Evolutionary conservation across 2,329 filamentous ascomycete genomes (phyloP).

Genomic region (Colletotrichum sidae): DNA sequence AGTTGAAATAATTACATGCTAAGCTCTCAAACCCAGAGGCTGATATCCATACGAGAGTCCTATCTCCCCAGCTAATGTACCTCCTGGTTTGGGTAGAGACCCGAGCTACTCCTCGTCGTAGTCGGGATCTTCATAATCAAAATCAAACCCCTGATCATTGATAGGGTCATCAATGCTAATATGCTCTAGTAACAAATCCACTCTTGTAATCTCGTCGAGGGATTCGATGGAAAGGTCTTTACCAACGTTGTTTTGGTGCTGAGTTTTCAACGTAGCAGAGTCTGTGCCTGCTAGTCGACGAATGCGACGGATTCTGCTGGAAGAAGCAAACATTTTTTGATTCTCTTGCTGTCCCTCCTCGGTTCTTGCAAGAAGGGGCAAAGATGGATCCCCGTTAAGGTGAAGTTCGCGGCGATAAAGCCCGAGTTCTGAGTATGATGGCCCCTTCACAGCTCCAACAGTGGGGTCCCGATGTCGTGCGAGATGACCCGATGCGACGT

Average conservation of each 20-base stretch:
- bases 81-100: not conserved
- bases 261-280: not conserved
- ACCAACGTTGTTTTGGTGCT: not conserved
- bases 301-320: slow-evolving; percentile 25
- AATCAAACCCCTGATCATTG: not conserved
- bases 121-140: not conserved
- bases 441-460: slow-evolving; percentile 68
- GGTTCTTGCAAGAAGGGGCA: slow-evolving; percentile 58
- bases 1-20: not conserved
- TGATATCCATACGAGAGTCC: not conserved
- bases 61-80: not conserved
- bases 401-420: slow-evolving; percentile 64
- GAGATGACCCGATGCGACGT: slow-evolving; percentile 56
- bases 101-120: not conserved
- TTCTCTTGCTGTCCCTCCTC: slow-evolving; percentile 59
- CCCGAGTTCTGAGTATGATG: slow-evolving; percentile 58
- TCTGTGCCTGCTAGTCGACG: slow-evolving; percentile 18
- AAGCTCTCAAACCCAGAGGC: not conserved
- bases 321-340: slow-evolving; percentile 39
- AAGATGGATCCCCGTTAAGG: slow-evolving; percentile 52
- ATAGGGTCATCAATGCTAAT: not conserved
- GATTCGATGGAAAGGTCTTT: not conserved
- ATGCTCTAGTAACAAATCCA: not conserved
- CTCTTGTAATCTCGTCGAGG: slow-evolving; percentile 2
- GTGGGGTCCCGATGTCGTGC: slow-evolving; percentile 55